phyloP scores from a whole-genome alignment of 1,139 yeast species.

The Geotrichum candidum region DNA sequence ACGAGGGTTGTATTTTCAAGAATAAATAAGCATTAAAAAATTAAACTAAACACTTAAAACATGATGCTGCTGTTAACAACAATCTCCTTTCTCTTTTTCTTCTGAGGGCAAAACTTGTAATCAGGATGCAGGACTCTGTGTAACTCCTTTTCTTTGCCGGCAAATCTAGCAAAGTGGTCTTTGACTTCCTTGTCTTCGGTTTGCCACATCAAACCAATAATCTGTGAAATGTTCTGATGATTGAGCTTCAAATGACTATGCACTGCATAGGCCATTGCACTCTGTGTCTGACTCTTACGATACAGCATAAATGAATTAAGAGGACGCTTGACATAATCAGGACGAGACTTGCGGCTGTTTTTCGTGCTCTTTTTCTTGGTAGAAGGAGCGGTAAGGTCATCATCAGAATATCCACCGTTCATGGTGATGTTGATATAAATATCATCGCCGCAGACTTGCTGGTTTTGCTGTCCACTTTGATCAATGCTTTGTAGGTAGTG shows the following conservation, averaged over 20 bases:
- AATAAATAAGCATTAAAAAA: not conserved
- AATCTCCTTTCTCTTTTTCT: slow-evolving; percentile 26
- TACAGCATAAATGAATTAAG: slow-evolving; percentile 48
- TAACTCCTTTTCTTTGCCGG: slow-evolving; percentile 40
- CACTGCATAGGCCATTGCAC: slow-evolving; percentile 39
- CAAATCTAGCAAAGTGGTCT: slow-evolving; percentile 37
- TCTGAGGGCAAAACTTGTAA: slow-evolving; percentile 43
- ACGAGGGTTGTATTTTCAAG: not conserved
- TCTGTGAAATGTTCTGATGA: slow-evolving; percentile 41
- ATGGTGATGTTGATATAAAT: slow-evolving; percentile 29
- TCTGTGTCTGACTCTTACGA: slow-evolving; percentile 41
- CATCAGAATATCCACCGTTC: slow-evolving; percentile 25
- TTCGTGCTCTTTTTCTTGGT: slow-evolving; percentile 25
- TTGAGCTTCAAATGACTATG: slow-evolving; percentile 37
- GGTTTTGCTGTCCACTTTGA: not conserved
- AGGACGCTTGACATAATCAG: slow-evolving; percentile 42
- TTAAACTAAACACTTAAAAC: not conserved
- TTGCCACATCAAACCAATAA: slow-evolving; percentile 45
- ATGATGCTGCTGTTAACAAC: not conserved
- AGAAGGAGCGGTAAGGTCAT: slow-evolving; percentile 17
- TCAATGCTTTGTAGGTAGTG: slow-evolving; percentile 8
- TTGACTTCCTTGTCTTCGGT: slow-evolving; percentile 39
- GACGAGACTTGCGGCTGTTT: slow-evolving; percentile 25
- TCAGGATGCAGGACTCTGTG: slow-evolving; percentile 42
- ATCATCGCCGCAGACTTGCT: slow-evolving; percentile 25